Conservation (phyloP, 768 basidiomycete species). For the Infundibulicybe gibba region DNA sequence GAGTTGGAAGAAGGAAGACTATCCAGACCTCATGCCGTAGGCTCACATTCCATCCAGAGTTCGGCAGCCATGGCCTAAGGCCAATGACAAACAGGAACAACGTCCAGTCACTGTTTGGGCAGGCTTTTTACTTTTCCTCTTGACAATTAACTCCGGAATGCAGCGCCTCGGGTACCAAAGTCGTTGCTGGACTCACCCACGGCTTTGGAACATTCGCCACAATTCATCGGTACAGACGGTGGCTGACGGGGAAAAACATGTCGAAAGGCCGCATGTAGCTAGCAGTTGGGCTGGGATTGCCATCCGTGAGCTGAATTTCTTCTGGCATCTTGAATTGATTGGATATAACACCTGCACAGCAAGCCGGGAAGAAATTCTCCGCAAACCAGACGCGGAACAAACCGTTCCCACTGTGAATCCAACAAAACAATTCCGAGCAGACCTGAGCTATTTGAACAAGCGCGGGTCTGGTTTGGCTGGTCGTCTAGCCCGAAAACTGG, state of each 20-base stretch:
- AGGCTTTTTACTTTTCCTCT: too few relatives aligned
- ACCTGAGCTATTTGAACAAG: slow-evolving; percentile 25
- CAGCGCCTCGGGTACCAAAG: too few relatives aligned
- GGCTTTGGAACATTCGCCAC: neutral
- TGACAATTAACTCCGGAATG: too few relatives aligned
- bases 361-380: slow-evolving; percentile 12
- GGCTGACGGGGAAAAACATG: neutral
- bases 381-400: slow-evolving; percentile 1
- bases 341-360: slow-evolving; percentile 5
- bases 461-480: slow-evolving; percentile 18
- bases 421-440: slow-evolving; percentile 7
- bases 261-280: slow-evolving; percentile 12
- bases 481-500: slow-evolving; percentile 11
- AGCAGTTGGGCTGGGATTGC: slow-evolving; percentile 19
- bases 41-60: neutral
- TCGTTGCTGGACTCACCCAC: too few relatives aligned
- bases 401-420: neutral
- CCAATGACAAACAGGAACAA: neutral
- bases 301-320: slow-evolving; percentile 27
- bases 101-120: neutral
- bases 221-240: neutral
- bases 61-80: neutral
- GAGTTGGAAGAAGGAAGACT: too few relatives aligned
- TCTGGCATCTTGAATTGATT: neutral
- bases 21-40: slow-evolving; percentile 3